These are phyloP conservation scores for Picea sitchensis DNA, from an alignment of 75 land plant species.

Conservation along the genomic window DNA sequence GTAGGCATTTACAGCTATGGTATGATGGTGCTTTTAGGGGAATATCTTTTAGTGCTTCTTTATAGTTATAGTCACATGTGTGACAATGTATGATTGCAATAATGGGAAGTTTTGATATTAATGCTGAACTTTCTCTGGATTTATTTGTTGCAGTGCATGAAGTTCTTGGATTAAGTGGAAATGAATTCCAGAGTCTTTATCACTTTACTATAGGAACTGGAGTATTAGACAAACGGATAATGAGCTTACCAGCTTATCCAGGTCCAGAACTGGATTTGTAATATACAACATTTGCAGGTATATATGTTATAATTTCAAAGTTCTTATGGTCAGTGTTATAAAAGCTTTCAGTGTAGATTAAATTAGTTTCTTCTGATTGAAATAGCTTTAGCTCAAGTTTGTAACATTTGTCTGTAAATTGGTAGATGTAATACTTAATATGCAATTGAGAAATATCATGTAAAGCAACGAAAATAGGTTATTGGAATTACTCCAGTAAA, in stretches of 20 bases:
- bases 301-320: background rate
- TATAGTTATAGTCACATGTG: no score
- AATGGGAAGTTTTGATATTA: no score
- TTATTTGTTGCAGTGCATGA: conserved; percentile 72
- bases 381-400: background rate
- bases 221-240: conserved; percentile 78
- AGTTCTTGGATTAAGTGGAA: conserved; percentile 67
- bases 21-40: no score
- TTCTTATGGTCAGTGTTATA: no score
- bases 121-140: no score
- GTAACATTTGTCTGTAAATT: background rate
- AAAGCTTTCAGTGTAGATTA: conserved; percentile 19
- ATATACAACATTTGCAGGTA: background rate
- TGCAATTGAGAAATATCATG: no score
- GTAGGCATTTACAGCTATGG: no score
- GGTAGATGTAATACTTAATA: no score
- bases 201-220: conserved; percentile 95
- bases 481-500: background rate
- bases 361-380: background rate
- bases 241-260: conserved; percentile 91
- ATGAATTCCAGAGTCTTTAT: conserved; percentile 84
- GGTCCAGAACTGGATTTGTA: conserved; percentile 70
- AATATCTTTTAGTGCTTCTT: no score
- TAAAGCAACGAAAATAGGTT: conserved; percentile 2
- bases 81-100: no score